Base-by-base conservation (phyloP, 2,329 filamentous ascomycete genomes). In the Xylariaceae sp. region DNA sequence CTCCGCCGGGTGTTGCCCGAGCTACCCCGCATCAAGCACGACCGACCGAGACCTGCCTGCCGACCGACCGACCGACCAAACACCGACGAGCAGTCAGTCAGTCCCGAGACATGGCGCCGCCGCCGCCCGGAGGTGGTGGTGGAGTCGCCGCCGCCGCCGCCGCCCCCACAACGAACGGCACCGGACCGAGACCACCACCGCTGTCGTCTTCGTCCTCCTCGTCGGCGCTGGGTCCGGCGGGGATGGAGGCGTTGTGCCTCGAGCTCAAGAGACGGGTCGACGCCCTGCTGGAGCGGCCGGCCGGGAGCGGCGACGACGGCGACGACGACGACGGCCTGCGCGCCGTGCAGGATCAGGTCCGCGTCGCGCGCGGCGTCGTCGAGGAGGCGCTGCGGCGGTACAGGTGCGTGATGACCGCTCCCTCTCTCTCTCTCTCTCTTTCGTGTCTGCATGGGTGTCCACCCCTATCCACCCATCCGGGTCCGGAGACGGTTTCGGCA, bases 331-430 rank as follows among this genome's bases (percentile, higher is more conserved):
- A 74, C 34, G 58, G 74, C 28, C 60, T 89, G 37, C 66, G 63
- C 46, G 67, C 67, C 35, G 76, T 88, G 18, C 89, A 95, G 61
- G 61, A 65, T 37, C 88, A 92, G 65, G 83, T 84, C 29, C 73
- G 77, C 40, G 66, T 75, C 33, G 81, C 87, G 16, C 68, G 94
- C 51, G 69, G 61, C 15, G 78, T 94, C 15, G 77, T 95, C 37
- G 72, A 77, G 40, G 74, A 86, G 49, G 85, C 89, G 11, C 65
- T 95, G 52, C 61, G 75, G 42, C 72, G 70, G 53, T 96, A 94
- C 59, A 72, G 72, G 80, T 92, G 63, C 38, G 75, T 60, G 22
- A 32, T 27, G 33, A 31, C 22, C 16, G 33, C 38, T 26, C 32
- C 34, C 34, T 13, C 28, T 3, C 27, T 36, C 33, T 24, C 18